These are phyloP conservation scores for Gypsophila paniculata DNA, from an alignment of 179 eudicot species.

Conservation along the genomic window DNA sequence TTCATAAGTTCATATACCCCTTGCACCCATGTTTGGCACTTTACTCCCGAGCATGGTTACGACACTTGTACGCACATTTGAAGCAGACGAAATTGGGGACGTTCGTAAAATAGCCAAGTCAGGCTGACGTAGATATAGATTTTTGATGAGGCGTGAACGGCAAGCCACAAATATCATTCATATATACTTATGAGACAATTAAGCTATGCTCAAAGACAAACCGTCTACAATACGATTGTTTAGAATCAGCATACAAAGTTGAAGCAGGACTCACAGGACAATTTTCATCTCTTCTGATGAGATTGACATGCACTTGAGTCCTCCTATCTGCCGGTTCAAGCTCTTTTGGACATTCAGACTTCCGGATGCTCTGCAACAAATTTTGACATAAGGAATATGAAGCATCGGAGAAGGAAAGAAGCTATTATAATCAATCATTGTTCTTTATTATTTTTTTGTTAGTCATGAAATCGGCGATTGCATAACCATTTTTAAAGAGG, in stretches of 20 bases:
- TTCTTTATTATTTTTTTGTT: not conserved
- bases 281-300: conserved; percentile 61
- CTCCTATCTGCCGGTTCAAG: conserved; percentile 70
- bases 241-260: not conserved
- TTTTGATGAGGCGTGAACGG: not conserved
- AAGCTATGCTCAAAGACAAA: too few relatives aligned
- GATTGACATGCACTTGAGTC: conserved; percentile 62
- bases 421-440: not conserved
- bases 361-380: conserved; percentile 61
- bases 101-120: too few relatives aligned
- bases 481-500: too few relatives aligned
- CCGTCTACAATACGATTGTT: not conserved
- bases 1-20: too few relatives aligned
- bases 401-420: not conserved
- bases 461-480: not conserved
- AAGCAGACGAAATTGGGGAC: too few relatives aligned
- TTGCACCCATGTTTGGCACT: too few relatives aligned
- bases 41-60: too few relatives aligned
- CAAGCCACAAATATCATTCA: not conserved
- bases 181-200: not conserved
- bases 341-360: conserved; percentile 77
- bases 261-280: conserved; percentile 49
- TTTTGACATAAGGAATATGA: conserved; percentile 2
- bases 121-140: too few relatives aligned
- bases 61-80: too few relatives aligned